These are phyloP conservation scores for Pinus tabuliformis DNA, from an alignment of 75 land plant genomes.

Conservation along the genomic window DNA sequence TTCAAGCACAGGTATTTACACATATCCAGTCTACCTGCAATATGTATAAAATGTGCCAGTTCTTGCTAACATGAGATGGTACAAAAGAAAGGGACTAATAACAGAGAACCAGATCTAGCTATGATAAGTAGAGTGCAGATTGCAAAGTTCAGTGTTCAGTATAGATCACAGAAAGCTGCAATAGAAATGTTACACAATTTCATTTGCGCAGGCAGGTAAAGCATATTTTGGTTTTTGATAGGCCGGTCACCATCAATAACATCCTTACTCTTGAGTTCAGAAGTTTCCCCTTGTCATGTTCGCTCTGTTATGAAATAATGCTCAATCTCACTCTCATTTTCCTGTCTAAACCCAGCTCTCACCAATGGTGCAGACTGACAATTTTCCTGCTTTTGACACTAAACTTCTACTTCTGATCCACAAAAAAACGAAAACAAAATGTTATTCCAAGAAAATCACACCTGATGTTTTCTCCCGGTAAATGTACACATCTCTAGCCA, in stretches of 20 bases:
- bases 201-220: background rate
- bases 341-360: background rate
- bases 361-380: background rate
- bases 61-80: background rate
- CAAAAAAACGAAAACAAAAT: background rate
- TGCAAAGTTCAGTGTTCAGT: background rate
- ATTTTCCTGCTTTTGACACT: background rate
- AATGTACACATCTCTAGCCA: conserved; percentile 92
- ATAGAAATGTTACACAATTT: background rate
- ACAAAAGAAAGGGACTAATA: background rate
- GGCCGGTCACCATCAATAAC: too few relatives aligned
- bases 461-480: conserved; percentile 99
- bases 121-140: background rate
- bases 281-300: background rate
- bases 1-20: background rate
- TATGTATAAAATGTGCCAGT: background rate
- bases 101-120: background rate
- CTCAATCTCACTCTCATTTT: background rate
- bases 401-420: background rate
- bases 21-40: background rate
- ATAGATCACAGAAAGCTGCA: background rate
- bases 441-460: conserved; percentile 12
- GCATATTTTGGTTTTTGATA: background rate
- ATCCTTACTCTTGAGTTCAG: background rate
- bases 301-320: background rate